These are phyloP conservation scores for Jasminum sambac DNA, from an alignment of 257 asterid species.

Conservation along the genomic window DNA sequence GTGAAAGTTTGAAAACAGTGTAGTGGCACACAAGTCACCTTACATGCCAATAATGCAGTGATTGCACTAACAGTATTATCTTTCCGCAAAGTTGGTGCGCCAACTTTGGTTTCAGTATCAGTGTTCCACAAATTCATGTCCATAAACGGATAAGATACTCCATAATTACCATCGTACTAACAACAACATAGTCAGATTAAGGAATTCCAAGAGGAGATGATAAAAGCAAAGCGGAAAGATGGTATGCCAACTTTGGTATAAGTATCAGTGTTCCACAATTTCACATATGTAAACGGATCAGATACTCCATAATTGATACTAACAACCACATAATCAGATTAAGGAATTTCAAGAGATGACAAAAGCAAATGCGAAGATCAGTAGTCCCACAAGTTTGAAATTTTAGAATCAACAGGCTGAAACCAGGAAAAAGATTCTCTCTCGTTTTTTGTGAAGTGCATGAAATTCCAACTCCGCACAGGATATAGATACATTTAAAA, in stretches of 20 bases:
- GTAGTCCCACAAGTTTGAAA: neutral
- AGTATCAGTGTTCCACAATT: neutral
- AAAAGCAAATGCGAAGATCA: neutral
- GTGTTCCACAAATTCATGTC: neutral
- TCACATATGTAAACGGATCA: neutral
- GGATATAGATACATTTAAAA: neutral
- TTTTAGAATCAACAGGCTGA: neutral
- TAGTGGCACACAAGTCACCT: slow-evolving; percentile 1
- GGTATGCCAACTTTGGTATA: neutral
- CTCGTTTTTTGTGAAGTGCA: too few species aligned
- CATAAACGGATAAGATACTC: neutral
- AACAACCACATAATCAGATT: neutral
- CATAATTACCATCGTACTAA: neutral
- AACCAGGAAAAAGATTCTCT: too few species aligned
- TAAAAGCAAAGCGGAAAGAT: neutral
- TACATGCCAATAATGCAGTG: neutral
- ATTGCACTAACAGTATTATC: neutral
- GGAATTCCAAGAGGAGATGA: neutral
- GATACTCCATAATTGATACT: neutral
- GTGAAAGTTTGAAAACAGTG: slow-evolving; percentile 15
- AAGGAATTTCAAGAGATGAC: neutral
- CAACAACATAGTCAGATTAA: neutral
- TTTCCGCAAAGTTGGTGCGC: neutral
- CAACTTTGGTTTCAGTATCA: neutral
- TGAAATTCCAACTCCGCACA: neutral